phyloP scores from a whole-genome alignment of 2,329 filamentous ascomycete genomes.

The Aspergillus arachidicola region DNA sequence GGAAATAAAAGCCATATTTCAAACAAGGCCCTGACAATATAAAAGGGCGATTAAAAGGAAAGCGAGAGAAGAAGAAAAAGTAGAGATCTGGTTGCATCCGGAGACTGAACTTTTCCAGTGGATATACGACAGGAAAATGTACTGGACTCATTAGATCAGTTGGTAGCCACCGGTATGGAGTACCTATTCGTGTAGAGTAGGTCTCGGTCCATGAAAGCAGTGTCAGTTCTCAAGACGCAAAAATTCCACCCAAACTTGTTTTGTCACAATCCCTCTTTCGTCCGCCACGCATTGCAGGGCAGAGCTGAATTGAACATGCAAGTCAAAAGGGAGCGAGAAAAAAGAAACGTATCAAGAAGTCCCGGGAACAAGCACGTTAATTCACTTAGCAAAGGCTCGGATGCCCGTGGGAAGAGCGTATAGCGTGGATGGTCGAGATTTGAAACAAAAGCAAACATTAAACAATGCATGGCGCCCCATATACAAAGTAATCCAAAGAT shows the following conservation, averaged over 20 bases:
- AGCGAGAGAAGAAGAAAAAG: constrained; percentile 3
- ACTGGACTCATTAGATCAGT: not conserved
- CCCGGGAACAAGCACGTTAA: constrained; percentile 3
- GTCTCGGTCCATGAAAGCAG: not conserved
- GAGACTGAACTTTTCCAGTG: not conserved
- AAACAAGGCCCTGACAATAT: constrained; percentile 7
- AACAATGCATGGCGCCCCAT: constrained; percentile 11
- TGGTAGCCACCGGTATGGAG: not conserved
- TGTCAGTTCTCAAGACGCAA: not conserved
- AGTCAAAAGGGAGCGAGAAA: not conserved
- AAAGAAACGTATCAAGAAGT: not conserved
- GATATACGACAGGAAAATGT: not conserved
- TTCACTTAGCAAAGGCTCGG: not conserved
- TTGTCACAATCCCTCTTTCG: not conserved
- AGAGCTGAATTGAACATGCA: constrained; percentile 5
- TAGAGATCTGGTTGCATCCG: constrained; percentile 9
- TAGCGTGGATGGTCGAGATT: not conserved
- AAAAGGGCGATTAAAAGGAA: constrained; percentile 6
- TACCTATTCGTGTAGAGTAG: not conserved
- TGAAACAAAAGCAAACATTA: constrained; percentile 12
- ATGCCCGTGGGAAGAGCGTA: constrained; percentile 4
- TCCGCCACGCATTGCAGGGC: not conserved
- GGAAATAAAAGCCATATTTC: constrained; percentile 11
- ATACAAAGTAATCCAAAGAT: constrained; percentile 27
- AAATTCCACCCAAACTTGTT: constrained; percentile 2